Percentiles rank a stretch among this genome's conserved stretches.
These are phyloP conservation scores for Ocimum tenuiflorum DNA, from an alignment of 257 asterid genomes.

Conservation along the genomic window DNA sequence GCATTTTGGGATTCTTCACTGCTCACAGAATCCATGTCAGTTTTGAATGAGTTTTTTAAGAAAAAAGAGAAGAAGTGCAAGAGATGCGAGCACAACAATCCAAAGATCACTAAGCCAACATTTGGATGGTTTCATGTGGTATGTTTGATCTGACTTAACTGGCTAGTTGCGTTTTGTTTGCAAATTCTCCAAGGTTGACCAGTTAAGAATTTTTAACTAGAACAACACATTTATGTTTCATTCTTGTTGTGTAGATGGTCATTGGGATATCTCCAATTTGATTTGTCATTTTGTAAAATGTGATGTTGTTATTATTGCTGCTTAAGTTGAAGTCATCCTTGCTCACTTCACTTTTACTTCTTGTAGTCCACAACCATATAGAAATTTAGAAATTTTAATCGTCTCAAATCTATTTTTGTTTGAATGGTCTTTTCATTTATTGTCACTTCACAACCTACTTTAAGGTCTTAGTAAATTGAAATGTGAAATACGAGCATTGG, in stretches of 20 bases:
- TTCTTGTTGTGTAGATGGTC: background rate
- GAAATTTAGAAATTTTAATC: background rate
- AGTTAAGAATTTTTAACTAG: background rate
- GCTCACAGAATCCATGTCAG: constrained; percentile 69
- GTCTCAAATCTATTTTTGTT: background rate
- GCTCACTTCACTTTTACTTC: background rate
- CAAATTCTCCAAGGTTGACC: background rate
- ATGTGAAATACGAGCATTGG: background rate
- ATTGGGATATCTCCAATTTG: background rate
- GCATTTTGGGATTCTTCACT: constrained; percentile 56
- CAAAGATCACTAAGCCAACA: constrained; percentile 62
- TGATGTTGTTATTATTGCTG: background rate
- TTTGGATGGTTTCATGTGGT: constrained; percentile 90
- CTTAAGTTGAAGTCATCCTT: background rate
- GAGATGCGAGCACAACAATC: constrained; percentile 43
- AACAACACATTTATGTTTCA: background rate
- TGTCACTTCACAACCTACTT: background rate
- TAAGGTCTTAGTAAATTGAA: background rate
- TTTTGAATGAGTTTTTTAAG: constrained; percentile 55
- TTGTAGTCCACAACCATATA: background rate
- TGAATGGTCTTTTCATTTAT: background rate
- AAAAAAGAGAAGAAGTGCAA: constrained; percentile 34
- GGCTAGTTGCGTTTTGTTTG: background rate
- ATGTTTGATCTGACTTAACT: constrained; percentile 22
- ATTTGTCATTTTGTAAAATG: background rate